Conservation (phyloP, 2,329 filamentous ascomycete genomes). For the Mycocentrospora acerina region DNA sequence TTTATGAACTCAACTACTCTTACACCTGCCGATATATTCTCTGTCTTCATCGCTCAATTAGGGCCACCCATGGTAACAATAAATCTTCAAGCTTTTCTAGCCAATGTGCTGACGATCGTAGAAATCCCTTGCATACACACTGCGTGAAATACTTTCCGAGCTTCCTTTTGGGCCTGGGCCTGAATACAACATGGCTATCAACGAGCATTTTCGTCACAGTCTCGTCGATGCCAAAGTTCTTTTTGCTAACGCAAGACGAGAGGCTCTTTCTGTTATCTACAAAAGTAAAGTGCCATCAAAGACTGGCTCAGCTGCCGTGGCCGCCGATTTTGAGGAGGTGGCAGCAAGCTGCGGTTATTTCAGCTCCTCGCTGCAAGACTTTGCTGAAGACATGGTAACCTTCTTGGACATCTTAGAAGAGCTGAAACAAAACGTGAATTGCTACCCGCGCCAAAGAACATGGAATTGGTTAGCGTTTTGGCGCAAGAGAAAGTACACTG, state of each 20-base stretch:
- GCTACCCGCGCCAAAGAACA: conserved; percentile 61
- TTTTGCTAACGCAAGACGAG: conserved; percentile 73
- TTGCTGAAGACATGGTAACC: conserved; percentile 83
- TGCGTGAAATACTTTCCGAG: conserved; percentile 85
- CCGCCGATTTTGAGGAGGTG: conserved; percentile 95
- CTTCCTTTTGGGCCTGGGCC: conserved; percentile 75
- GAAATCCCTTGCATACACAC: conserved; percentile 89
- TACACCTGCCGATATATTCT: conserved; percentile 81
- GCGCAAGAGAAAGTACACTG: conserved; percentile 40
- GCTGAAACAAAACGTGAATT: conserved; percentile 70
- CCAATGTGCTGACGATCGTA: conserved; percentile 31
- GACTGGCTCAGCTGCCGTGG: conserved; percentile 69
- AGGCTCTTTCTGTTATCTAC: conserved; percentile 79
- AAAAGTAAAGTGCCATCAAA: conserved; percentile 72
- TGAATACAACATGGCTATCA: conserved; percentile 69
- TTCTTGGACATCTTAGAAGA: conserved; percentile 86
- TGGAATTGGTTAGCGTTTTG: conserved; percentile 92
- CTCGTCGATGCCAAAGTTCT: conserved; percentile 77
- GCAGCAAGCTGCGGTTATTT: conserved; percentile 98
- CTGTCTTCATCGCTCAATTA: conserved; percentile 82
- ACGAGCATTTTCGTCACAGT: conserved; percentile 78
- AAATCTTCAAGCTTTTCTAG: neutral
- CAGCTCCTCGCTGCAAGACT: conserved; percentile 85
- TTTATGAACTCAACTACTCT: conserved; percentile 30
- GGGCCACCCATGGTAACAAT: conserved; percentile 76